Evolutionary conservation across 2,329 filamentous ascomycete genomes (phyloP).

Genomic region (Neonectria punicea): DNA sequence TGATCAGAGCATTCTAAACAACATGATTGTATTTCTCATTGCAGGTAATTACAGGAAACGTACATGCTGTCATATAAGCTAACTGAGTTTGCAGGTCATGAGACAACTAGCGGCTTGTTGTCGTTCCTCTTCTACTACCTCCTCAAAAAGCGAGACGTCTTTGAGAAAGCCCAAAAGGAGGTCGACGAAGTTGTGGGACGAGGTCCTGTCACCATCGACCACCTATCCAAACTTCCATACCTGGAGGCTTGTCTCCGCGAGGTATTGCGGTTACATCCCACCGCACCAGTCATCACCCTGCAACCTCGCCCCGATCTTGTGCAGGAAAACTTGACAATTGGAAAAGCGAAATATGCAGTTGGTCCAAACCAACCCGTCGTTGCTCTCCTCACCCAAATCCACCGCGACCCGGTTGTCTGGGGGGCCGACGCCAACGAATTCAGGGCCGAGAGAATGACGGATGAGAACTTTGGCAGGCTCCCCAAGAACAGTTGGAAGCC

Average conservation of each 20-base stretch:
- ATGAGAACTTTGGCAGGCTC: slow-evolving; percentile 57
- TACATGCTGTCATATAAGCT: no score
- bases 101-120: slow-evolving; percentile 73
- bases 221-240: slow-evolving; percentile 71
- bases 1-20: slow-evolving; percentile 69
- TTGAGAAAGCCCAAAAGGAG: slow-evolving; percentile 68
- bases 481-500: slow-evolving; percentile 60
- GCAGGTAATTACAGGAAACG: slow-evolving; percentile 51
- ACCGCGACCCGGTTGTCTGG: slow-evolving; percentile 66
- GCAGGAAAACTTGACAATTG: slow-evolving; percentile 52
- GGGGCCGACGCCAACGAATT: slow-evolving; percentile 68
- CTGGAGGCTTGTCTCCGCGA: slow-evolving; percentile 72
- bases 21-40: slow-evolving; percentile 77
- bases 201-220: slow-evolving; percentile 64
- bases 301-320: slow-evolving; percentile 38
- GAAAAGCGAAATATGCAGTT: slow-evolving; percentile 65
- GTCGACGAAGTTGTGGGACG: slow-evolving; percentile 69
- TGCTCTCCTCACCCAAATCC: slow-evolving; percentile 58
- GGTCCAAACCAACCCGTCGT: slow-evolving; percentile 56
- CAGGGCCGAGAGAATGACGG: slow-evolving; percentile 70
- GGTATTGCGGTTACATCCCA: slow-evolving; percentile 47
- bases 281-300: slow-evolving; percentile 41
- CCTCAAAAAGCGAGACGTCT: slow-evolving; percentile 65
- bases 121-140: slow-evolving; percentile 71
- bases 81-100: slow-evolving; percentile 54